Base-by-base conservation (phyloP, 768 basidiomycete species). In the Cyathus striatus region DNA sequence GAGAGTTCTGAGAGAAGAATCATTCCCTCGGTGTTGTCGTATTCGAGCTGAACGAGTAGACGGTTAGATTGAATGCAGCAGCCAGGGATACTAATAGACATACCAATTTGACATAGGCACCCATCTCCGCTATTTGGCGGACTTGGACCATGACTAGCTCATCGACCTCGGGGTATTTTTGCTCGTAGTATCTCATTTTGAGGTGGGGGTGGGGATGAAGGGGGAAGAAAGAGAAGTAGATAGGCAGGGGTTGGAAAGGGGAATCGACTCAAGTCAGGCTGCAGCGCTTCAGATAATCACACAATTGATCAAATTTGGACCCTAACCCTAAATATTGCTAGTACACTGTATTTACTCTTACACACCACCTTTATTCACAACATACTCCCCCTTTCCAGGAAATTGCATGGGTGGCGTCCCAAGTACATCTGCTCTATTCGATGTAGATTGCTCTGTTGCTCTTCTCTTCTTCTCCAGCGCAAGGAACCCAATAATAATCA, bases 71-170 rank as follows among this genome's bases (percentile, higher is more conserved):
- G 38, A 27, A 36, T 23, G 4, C n/a, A 38, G 14, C 32, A 34
- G 5, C n/a, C 13, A 30, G 21, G 13, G 27, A 26, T 38, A n/a
- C n/a, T 33, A 32, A 22, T 18, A 25, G 17, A 70, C 87, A 53
- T 51, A 95, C 94, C 53, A 99, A 75, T 60, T 97, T 97, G 50
- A 99, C 96, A 62, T 99, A 98, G 35, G 96, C 96, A 38, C 96
- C 96, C 95, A 98, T 99, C 65, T 99, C 95, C 41, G 93, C 91
- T 56, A 99, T 99, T 69, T 96, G 92, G 63, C 90, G 89, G 49
- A 99, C 96, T 61, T 98, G 94, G 10, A 99, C 96, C 95, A 98
- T 97, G 65, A 98, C 96, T 40, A 98, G 83, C 63, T 96, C 90
- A 62, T 99, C 95, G 49, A 96, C 90, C 65, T 97, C 90, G 21